Conservation (phyloP, 2,329 filamentous ascomycete genomes). For the Monosporascus sp. region DNA sequence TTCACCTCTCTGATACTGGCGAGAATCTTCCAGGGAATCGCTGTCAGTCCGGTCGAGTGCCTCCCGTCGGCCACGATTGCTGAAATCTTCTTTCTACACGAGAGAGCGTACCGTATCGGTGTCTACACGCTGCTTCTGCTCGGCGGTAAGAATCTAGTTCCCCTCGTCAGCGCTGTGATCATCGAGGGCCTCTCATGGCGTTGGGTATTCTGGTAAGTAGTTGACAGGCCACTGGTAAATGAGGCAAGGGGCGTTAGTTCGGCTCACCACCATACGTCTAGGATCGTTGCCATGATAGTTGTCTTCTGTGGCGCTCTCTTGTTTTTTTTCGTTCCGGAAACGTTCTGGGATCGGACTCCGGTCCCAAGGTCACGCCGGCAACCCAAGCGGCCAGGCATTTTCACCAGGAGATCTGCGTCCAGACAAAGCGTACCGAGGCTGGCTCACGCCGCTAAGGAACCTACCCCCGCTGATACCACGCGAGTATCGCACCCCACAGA, state of each 20-base stretch:
- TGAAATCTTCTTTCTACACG: conserved; percentile 94
- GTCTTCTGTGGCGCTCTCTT: conserved; percentile 65
- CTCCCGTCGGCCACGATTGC: conserved; percentile 90
- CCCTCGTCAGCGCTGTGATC: conserved; percentile 79
- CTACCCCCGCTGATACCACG: conserved; percentile 1
- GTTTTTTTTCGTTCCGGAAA: conserved; percentile 90
- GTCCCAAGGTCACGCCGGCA: conserved; percentile 31
- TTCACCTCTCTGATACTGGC: conserved; percentile 77
- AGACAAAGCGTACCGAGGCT: conserved; percentile 17
- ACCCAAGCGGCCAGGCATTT: conserved; percentile 39
- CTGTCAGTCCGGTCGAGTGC: conserved; percentile 86
- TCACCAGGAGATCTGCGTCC: conserved; percentile 44
- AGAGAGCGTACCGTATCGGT: conserved; percentile 86
- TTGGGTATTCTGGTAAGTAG: conserved; percentile 77
- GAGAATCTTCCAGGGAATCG: conserved; percentile 80
- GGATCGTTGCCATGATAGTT: conserved; percentile 78
- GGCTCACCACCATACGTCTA: conserved; percentile 24
- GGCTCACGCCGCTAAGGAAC: conserved; percentile 1
- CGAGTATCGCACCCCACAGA: neutral
- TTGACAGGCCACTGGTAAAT: neutral
- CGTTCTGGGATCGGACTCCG: conserved; percentile 88
- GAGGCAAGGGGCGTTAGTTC: neutral
- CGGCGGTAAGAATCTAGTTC: conserved; percentile 86
- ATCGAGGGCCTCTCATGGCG: conserved; percentile 77
- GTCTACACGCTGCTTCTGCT: conserved; percentile 88